These are phyloP conservation scores for Stipa capillata DNA, from an alignment of 176 grass and related monocot genomes.

Conservation along the genomic window DNA sequence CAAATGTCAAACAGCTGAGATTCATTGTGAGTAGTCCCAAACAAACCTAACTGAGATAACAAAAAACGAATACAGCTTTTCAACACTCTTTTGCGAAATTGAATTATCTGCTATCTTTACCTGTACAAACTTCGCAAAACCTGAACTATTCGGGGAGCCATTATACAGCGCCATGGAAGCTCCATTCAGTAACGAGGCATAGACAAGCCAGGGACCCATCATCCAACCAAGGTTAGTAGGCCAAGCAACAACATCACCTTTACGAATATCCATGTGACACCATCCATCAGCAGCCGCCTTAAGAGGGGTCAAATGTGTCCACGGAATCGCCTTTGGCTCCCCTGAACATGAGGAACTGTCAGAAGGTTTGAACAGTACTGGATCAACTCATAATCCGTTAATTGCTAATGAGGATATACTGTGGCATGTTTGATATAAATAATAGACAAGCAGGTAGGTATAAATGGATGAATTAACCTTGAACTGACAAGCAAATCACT, in stretches of 20 bases:
- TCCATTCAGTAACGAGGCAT: slow-evolving; percentile 89
- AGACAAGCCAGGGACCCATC: slow-evolving; percentile 99
- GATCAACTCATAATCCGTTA: slow-evolving; percentile 13
- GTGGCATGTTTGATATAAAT: neutral
- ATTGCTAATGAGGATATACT: neutral
- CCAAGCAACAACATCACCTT: slow-evolving; percentile 95
- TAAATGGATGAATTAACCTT: neutral
- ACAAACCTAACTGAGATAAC: neutral
- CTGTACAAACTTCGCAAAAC: slow-evolving; percentile 97
- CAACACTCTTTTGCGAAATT: neutral
- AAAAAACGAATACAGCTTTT: neutral
- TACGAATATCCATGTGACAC: slow-evolving; percentile 89
- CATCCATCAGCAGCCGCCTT: slow-evolving; percentile 98
- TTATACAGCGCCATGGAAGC: slow-evolving; percentile 93
- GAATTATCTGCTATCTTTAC: slow-evolving; percentile 25
- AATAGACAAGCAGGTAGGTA: neutral
- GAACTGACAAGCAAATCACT: neutral
- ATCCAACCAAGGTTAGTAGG: slow-evolving; percentile 99
- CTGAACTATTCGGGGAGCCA: slow-evolving; percentile 65
- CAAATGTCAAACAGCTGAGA: neutral
- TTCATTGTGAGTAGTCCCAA: neutral
- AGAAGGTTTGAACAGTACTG: neutral
- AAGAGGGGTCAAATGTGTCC: slow-evolving; percentile 83
- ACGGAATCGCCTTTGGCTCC: slow-evolving; percentile 95
- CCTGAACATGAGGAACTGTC: slow-evolving; percentile 38